Conservation (phyloP, 2,329 filamentous ascomycete genomes). For the Incumbomyces delicatus region DNA sequence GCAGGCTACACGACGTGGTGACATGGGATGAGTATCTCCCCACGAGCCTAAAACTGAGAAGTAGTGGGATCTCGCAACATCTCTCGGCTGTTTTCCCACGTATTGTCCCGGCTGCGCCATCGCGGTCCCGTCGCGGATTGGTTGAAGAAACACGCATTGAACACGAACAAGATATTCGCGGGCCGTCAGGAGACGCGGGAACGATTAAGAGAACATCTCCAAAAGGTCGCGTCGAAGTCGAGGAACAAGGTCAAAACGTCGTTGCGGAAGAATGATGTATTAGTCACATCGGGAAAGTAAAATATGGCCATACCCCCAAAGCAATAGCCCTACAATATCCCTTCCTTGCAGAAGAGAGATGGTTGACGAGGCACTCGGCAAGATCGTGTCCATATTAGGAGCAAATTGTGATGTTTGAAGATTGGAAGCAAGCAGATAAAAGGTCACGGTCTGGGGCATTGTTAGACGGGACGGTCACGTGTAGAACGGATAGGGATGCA, state of each 20-base stretch:
- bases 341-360: too few relatives aligned
- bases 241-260: constrained; percentile 2
- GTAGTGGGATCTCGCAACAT: neutral
- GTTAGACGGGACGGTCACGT: too few relatives aligned
- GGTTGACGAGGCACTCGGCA: neutral
- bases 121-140: too few relatives aligned
- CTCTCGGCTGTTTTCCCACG: neutral
- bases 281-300: neutral
- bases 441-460: too few relatives aligned
- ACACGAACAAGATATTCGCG: neutral
- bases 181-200: neutral
- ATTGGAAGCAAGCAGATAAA: too few relatives aligned
- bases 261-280: neutral
- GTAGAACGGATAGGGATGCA: too few relatives aligned
- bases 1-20: constrained; percentile 4
- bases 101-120: neutral
- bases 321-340: too few relatives aligned
- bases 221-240: neutral
- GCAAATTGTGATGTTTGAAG: too few relatives aligned
- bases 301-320: too few relatives aligned
- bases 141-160: neutral
- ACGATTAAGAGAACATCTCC: neutral
- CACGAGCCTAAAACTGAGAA: neutral
- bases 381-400: too few relatives aligned
- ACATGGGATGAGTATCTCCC: neutral